phyloP scores from a whole-genome alignment of 2,329 filamentous ascomycete species.

The Aspergillus tubingensis region DNA sequence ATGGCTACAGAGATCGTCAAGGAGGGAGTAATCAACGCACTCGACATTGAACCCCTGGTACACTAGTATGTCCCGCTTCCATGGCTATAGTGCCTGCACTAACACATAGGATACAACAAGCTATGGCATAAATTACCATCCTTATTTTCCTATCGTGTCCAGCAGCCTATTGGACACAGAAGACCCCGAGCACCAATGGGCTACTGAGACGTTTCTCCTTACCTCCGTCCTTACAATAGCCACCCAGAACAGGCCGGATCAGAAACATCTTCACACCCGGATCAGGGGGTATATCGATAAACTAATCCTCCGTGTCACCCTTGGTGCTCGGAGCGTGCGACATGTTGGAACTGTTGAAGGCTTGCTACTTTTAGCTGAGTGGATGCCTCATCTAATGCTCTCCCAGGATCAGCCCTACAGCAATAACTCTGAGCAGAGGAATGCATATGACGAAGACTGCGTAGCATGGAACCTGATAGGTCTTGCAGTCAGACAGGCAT shows the following conservation, averaged over 20 bases:
- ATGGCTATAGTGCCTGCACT: not conserved
- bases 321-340: constrained; percentile 18
- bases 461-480: constrained; percentile 28
- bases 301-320: constrained; percentile 15
- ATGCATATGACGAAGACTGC: constrained; percentile 18
- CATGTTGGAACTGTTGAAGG: constrained; percentile 20
- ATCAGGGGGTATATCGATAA: constrained; percentile 10
- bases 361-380: constrained; percentile 25
- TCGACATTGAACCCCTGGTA: not conserved
- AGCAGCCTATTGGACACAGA: not conserved
- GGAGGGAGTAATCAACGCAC: not conserved
- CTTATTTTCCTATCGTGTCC: constrained; percentile 14
- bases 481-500: constrained; percentile 24
- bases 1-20: not conserved
- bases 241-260: constrained; percentile 10
- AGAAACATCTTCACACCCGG: not conserved
- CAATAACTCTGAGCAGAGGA: not conserved
- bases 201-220: constrained; percentile 15
- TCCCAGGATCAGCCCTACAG: not conserved
- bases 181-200: not conserved
- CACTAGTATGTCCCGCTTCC: not conserved
- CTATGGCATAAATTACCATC: constrained; percentile 5
- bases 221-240: constrained; percentile 18
- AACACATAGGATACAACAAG: not conserved
- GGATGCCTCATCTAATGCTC: constrained; percentile 20